A percentile compares a stretch with the other conserved stretches of the same genome.
Conservation (phyloP, 208 protist genomes). For the Crithidia fasciculata region DNA sequence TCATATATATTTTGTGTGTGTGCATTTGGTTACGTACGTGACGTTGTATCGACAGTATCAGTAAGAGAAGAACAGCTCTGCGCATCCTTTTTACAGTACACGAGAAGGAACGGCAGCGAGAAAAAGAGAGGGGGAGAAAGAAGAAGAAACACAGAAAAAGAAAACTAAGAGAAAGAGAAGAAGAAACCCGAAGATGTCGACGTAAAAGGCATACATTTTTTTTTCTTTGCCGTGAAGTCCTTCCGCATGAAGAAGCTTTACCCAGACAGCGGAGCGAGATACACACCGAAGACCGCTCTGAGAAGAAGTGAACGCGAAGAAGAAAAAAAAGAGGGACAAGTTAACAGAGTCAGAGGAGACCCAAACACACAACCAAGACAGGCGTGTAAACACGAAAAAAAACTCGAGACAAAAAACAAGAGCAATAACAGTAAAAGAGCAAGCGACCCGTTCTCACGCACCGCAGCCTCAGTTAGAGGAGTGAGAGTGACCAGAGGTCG, state of each 20-base stretch:
- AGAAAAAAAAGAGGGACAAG: too few species aligned
- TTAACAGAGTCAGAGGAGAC: too few species aligned
- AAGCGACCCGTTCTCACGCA: neutral
- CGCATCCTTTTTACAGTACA: too few species aligned
- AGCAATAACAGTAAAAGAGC: neutral
- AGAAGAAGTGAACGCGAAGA: too few species aligned
- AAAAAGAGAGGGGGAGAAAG: neutral
- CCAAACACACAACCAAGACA: too few species aligned
- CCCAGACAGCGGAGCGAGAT: too few species aligned
- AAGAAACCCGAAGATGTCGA: neutral
- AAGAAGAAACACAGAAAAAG: neutral
- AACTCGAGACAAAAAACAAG: neutral
- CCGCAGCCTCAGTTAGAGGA: neutral
- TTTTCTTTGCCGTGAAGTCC: too few species aligned
- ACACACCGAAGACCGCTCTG: too few species aligned
- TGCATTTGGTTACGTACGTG: too few species aligned
- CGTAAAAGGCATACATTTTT: neutral
- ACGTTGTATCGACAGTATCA: neutral
- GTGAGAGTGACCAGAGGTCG: conserved; percentile 8
- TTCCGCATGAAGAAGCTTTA: too few species aligned
- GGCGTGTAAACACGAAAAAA: neutral
- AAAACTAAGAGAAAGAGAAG: neutral
- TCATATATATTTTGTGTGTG: too few species aligned
- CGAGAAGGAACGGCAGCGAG: neutral
- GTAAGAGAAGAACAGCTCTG: neutral